Evolutionary conservation across 441 rosid species (phyloP), one percentile per base, ranked within the genome.

Genomic region (Breynia disticha): DNA sequence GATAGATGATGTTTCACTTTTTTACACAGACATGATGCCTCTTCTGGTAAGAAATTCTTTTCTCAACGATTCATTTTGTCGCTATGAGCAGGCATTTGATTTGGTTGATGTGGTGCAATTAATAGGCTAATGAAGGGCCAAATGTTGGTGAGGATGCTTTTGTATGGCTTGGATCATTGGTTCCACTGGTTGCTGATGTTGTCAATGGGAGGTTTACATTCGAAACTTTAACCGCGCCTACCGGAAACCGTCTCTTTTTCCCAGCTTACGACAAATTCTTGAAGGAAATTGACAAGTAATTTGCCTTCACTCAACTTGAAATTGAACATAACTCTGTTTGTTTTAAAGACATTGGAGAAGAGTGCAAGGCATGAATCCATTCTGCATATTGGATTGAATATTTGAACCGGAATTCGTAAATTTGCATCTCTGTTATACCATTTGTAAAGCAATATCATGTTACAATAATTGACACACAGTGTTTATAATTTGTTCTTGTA

Each of bases 11-110:
- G 63, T 76, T 60, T 61, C 93, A 60, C 96, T 89, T 20, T 93
- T 93, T 61, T 89, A 89, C 59, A 68, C 97, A 19, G 97, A 93
- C 73, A 64, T 84, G 52, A 84, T 93, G 97, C 95, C 96, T 3
- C 87, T 93, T 66, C 84, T 93, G 0, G 99, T 93, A 81, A 79
- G 84, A 19, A 63, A 41, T n/a, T 38, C 42, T 28, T n/a, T 9
- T 16, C 32, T 28, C 35, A 28, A 4, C 41, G 17, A 15, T 19
- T 21, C 24, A 35, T 18, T 43, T 7, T 18, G 22, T 39, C 22
- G 14, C 8, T 5, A 22, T 50, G 39, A 32, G 12, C 12, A 19
- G 8, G 19, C 16, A 35, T 35, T 37, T 19, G 11, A 10, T 52
- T 17, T 32, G 14, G 5, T 52, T 35, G 16, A 11, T 1, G 15